Conservation (phyloP, 345 rosid genomes). For the Odontarrhena argentea region DNA sequence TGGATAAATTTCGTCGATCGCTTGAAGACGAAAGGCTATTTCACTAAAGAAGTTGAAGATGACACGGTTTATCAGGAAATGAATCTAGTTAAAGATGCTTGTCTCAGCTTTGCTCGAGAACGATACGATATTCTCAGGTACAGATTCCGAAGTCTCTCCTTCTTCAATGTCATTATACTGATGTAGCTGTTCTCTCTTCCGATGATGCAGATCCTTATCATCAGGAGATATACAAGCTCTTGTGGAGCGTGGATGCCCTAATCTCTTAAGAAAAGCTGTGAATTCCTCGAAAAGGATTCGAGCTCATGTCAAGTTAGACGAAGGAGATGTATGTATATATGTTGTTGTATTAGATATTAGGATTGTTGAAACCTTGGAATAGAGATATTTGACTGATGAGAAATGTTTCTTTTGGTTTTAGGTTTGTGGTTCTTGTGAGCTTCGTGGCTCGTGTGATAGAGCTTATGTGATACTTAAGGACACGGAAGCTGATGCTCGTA, state of each 20-base stretch:
- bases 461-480: constrained; percentile 77
- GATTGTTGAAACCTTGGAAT: not conserved
- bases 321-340: constrained; percentile 73
- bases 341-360: not conserved
- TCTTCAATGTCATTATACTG: not conserved
- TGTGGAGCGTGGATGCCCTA: constrained; percentile 85
- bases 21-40: constrained; percentile 71
- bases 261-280: constrained; percentile 69
- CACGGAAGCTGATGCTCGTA: constrained; percentile 71
- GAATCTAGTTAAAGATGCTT: constrained; percentile 67
- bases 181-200: not conserved
- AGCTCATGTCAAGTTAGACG: constrained; percentile 60
- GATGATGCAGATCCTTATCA: constrained; percentile 63
- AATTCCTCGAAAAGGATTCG: constrained; percentile 92
- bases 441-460: constrained; percentile 85
- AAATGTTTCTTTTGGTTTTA: constrained; percentile 35
- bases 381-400: constrained; percentile 13
- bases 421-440: constrained; percentile 85
- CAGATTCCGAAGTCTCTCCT: not conserved
- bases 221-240: constrained; percentile 57
- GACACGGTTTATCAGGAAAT: constrained; percentile 51
- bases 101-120: constrained; percentile 89
- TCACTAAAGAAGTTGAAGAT: constrained; percentile 40
- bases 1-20: constrained; percentile 77
- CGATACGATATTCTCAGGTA: constrained; percentile 79